Evolutionary conservation across 805 yeast genomes (phyloP).

Genomic region (Wickerhamiella bombiphila): DNA sequence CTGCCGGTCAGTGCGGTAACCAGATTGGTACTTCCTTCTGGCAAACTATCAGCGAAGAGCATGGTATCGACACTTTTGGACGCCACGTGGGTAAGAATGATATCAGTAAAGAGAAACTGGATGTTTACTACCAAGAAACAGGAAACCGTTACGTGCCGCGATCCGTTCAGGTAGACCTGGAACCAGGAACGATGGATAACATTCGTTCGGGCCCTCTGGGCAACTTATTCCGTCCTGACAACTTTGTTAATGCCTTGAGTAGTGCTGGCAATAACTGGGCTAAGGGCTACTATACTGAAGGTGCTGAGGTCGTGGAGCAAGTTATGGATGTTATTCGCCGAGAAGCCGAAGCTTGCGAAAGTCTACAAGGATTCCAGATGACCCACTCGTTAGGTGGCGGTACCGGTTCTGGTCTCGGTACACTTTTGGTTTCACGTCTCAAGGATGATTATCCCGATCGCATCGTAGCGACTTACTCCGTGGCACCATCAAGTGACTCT

Average conservation of each 20-base stretch:
- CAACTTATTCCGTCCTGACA: conserved; percentile 81
- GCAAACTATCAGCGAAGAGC: conserved; percentile 29
- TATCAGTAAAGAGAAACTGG: conserved; percentile 35
- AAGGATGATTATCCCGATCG: conserved; percentile 91
- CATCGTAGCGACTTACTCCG: conserved; percentile 96
- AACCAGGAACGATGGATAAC: conserved; percentile 85
- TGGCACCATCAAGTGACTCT: conserved; percentile 82
- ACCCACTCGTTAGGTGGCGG: conserved; percentile 81
- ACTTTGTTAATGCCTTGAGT: conserved; percentile 76
- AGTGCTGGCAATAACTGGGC: conserved; percentile 98
- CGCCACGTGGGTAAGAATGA: conserved; percentile 18
- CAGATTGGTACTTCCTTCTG: conserved; percentile 49
- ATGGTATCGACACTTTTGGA: conserved; percentile 27
- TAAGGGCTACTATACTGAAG: conserved; percentile 93
- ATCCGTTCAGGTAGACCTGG: conserved; percentile 84
- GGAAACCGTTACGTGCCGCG: conserved; percentile 86
- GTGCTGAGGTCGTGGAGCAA: conserved; percentile 86
- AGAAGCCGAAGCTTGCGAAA: conserved; percentile 89
- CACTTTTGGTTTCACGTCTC: conserved; percentile 68
- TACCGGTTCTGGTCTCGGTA: conserved; percentile 97
- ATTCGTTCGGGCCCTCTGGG: conserved; percentile 71
- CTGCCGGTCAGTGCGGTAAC: conserved; percentile 98
- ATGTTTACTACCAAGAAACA: conserved; percentile 81
- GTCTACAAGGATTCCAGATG: conserved; percentile 90
- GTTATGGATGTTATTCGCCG: conserved; percentile 85